Conservation (phyloP, 345 rosid species). For the Microthlaspi erraticum region DNA sequence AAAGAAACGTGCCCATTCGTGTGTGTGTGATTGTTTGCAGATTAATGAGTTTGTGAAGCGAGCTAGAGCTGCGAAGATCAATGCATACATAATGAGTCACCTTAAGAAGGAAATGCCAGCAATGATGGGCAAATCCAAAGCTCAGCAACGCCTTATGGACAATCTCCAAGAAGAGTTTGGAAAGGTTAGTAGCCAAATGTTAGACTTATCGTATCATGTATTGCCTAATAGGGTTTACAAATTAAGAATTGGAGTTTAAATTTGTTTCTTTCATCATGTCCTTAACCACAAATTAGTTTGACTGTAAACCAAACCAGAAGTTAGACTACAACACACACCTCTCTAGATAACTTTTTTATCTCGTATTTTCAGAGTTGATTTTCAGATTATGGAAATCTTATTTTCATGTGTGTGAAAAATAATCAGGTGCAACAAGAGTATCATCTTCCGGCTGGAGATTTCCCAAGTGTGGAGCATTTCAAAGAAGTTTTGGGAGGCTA, state of each 20-base stretch:
- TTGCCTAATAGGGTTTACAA: too few species aligned
- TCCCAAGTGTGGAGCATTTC: conserved; percentile 81
- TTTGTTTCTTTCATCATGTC: too few species aligned
- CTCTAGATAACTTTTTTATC: background rate
- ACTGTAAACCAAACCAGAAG: too few species aligned
- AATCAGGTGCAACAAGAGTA: conserved; percentile 88
- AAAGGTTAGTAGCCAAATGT: conserved; percentile 54
- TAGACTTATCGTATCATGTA: background rate
- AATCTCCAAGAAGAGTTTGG: conserved; percentile 78
- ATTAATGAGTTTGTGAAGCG: conserved; percentile 96
- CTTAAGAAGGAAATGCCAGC: conserved; percentile 97
- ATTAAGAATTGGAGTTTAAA: too few species aligned
- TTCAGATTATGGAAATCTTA: background rate
- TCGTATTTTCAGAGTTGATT: too few species aligned
- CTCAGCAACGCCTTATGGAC: conserved; percentile 80
- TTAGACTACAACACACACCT: too few species aligned
- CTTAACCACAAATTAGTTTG: too few species aligned
- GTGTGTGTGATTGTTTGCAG: conserved; percentile 41
- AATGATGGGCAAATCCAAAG: conserved; percentile 95
- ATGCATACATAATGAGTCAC: conserved; percentile 89
- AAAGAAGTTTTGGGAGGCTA: conserved; percentile 71
- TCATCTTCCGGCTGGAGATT: conserved; percentile 85
- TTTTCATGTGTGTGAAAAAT: background rate
- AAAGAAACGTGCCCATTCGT: background rate
- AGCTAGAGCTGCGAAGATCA: conserved; percentile 91